These are phyloP conservation scores for Sextonia rubra DNA, from an alignment of 164 flowering plant genomes.

Conservation along the genomic window DNA sequence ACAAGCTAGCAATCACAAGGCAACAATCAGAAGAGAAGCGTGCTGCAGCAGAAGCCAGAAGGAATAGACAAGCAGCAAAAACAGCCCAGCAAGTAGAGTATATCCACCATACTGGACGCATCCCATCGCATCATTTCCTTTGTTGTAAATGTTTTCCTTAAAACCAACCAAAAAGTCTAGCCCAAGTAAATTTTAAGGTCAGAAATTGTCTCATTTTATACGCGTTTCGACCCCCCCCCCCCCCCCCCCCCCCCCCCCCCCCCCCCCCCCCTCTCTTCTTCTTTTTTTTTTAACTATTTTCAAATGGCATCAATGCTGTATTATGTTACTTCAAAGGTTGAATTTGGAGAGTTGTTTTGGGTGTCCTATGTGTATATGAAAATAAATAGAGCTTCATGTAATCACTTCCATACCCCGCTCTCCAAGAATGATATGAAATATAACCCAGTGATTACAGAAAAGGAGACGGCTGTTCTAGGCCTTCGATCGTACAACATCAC, in stretches of 20 bases:
- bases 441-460: too few relatives aligned
- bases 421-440: not conserved
- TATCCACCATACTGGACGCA: conserved; percentile 65
- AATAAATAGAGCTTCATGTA: not conserved
- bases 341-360: not conserved
- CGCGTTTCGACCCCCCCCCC: too few relatives aligned
- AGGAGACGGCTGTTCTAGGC: too few relatives aligned
- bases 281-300: not conserved
- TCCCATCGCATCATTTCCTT: conserved; percentile 45
- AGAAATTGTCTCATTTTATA: not conserved
- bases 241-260: too few relatives aligned
- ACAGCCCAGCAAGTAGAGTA: conserved; percentile 62
- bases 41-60: conserved; percentile 61
- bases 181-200: not conserved
- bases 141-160: conserved; percentile 60
- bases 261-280: too few relatives aligned
- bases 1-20: conserved; percentile 61
- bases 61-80: conserved; percentile 52
- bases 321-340: not conserved
- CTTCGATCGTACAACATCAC: too few relatives aligned
- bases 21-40: conserved; percentile 67
- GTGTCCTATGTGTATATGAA: conserved; percentile 3
- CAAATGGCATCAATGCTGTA: not conserved
- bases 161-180: not conserved
- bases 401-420: not conserved